Evolutionary conservation across 805 yeast species (phyloP).

Genomic region (Saturnispora halmiae): DNA sequence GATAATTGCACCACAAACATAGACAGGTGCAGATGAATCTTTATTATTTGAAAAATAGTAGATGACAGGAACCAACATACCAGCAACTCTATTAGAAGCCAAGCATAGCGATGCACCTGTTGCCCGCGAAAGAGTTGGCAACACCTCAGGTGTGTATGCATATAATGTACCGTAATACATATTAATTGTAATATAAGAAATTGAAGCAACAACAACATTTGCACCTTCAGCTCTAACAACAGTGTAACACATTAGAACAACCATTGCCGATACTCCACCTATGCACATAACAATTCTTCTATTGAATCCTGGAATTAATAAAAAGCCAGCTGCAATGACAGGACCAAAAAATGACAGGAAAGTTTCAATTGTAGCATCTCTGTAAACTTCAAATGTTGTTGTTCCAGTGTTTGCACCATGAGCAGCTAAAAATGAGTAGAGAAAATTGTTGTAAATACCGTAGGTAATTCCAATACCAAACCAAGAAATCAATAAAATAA

Average conservation of each 20-base stretch:
- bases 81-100: slow-evolving; percentile 43
- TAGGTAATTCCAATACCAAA: slow-evolving; percentile 50
- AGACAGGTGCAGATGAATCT: slow-evolving; percentile 49
- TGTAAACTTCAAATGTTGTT: slow-evolving; percentile 33
- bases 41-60: slow-evolving; percentile 40
- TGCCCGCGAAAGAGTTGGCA: slow-evolving; percentile 44
- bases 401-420: slow-evolving; percentile 42
- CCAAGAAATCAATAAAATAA: slow-evolving; percentile 45
- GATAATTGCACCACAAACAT: slow-evolving; percentile 51
- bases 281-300: slow-evolving; percentile 48
- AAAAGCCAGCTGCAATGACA: slow-evolving; percentile 37
- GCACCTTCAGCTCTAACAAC: slow-evolving; percentile 46
- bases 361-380: slow-evolving; percentile 41
- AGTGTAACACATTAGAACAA: slow-evolving; percentile 53
- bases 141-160: slow-evolving; percentile 59
- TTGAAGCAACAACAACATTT: slow-evolving; percentile 42
- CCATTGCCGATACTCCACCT: slow-evolving; percentile 47
- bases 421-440: slow-evolving; percentile 41
- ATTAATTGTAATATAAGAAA: slow-evolving; percentile 40
- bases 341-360: slow-evolving; percentile 46
- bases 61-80: slow-evolving; percentile 50
- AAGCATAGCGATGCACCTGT: slow-evolving; percentile 55
- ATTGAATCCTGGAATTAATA: slow-evolving; percentile 33
- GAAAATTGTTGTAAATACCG: slow-evolving; percentile 46
- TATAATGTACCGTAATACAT: slow-evolving; percentile 51